Percentiles rank a stretch among this genome's conserved stretches.
Conservation (phyloP, 2,329 filamentous ascomycete genomes). For the Penicillium griseofulvum region DNA sequence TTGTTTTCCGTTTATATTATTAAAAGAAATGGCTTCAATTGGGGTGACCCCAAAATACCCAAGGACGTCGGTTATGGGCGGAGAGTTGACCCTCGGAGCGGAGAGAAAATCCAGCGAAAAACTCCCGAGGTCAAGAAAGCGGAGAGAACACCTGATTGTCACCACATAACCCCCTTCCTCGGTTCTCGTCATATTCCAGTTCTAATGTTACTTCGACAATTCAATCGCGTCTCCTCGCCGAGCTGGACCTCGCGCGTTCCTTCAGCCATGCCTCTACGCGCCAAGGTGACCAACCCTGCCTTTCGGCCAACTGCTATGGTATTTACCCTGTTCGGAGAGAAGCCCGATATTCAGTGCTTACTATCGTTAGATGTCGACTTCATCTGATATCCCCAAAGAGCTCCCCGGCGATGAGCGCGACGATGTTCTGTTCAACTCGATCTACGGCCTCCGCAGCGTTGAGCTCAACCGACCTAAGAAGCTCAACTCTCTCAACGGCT, state of each 20-base stretch:
- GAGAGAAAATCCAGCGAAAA: slow-evolving; percentile 28
- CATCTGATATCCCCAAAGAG: slow-evolving; percentile 47
- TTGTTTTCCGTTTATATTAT: background rate
- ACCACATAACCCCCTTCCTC: slow-evolving; percentile 16
- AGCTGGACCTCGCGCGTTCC: slow-evolving; percentile 48
- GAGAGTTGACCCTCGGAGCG: slow-evolving; percentile 24
- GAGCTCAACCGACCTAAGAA: slow-evolving; percentile 92
- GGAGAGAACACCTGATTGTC: slow-evolving; percentile 31
- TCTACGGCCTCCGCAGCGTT: slow-evolving; percentile 86
- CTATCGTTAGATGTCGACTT: slow-evolving; percentile 44
- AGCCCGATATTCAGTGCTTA: slow-evolving; percentile 13
- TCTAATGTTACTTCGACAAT: slow-evolving; percentile 46
- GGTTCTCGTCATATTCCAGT: slow-evolving; percentile 21
- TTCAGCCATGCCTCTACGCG: slow-evolving; percentile 72
- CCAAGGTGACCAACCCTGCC: slow-evolving; percentile 65
- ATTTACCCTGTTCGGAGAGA: slow-evolving; percentile 22
- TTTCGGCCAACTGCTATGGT: slow-evolving; percentile 56
- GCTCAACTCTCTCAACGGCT: slow-evolving; percentile 86
- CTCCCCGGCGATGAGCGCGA: slow-evolving; percentile 70
- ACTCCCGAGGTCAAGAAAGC: slow-evolving; percentile 29
- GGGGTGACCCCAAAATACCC: background rate
- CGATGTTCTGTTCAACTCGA: slow-evolving; percentile 88
- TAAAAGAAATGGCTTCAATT: background rate
- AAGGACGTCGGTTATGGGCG: slow-evolving; percentile 16
- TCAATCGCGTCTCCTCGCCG: slow-evolving; percentile 40